A percentile compares a stretch with the other conserved stretches of the same genome.
Conservation (phyloP, 345 rosid genomes). For the Lepidium didymum region DNA sequence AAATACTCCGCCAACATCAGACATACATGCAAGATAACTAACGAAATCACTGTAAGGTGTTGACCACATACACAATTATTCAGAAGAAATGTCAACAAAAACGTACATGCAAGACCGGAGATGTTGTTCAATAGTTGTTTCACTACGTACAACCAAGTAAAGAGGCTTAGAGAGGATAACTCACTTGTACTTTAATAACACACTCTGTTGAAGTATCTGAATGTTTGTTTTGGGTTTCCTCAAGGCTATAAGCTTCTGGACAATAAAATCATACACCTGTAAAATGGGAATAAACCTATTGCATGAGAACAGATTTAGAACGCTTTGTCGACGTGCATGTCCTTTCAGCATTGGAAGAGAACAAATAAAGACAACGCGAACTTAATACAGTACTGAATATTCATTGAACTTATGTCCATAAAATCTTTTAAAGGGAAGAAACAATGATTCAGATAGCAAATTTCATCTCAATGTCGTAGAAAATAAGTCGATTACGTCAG, state of each 20-base stretch:
- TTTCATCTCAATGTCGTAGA: not conserved
- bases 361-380: not conserved
- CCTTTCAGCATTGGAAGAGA: constrained; percentile 2
- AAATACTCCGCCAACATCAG: not conserved
- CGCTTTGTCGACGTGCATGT: not conserved
- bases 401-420: not conserved
- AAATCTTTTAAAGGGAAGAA: not conserved
- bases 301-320: constrained; percentile 5
- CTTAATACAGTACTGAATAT: not conserved
- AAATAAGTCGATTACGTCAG: not conserved
- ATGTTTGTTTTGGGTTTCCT: constrained; percentile 99
- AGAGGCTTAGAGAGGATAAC: constrained; percentile 16
- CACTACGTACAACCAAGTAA: not conserved
- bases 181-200: constrained; percentile 91
- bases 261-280: constrained; percentile 93
- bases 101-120: not conserved
- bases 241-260: constrained; percentile 91
- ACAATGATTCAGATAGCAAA: not conserved
- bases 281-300: constrained; percentile 10
- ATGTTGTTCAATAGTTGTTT: not conserved
- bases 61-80: not conserved
- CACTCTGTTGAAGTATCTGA: constrained; percentile 97
- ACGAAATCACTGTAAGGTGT: constrained; percentile 1
- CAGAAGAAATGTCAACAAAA: not conserved
- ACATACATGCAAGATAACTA: not conserved